Conservation (phyloP, 306 rosid genomes). For the Dryas drummondii region DNA sequence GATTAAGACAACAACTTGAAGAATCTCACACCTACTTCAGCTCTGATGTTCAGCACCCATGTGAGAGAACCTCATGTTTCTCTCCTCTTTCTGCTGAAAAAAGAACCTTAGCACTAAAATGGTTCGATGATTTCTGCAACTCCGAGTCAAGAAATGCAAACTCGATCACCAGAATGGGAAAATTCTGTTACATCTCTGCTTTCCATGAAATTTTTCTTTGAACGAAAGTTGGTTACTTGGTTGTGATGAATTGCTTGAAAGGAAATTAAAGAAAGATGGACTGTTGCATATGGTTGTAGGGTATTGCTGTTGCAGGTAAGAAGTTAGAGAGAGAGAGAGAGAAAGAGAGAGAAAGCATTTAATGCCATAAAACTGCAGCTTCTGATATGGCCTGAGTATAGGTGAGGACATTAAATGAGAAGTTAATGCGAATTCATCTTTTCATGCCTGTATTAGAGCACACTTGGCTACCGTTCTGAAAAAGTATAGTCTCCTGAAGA, state of each 20-base stretch:
- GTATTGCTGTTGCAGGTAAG: constrained; percentile 31
- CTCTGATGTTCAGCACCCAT: constrained; percentile 13
- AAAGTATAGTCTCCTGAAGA: neutral
- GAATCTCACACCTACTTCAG: constrained; percentile 5
- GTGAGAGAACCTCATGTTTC: constrained; percentile 10
- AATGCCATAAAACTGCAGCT: constrained; percentile 58
- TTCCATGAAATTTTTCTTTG: constrained; percentile 9
- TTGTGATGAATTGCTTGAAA: constrained; percentile 28
- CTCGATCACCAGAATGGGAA: neutral
- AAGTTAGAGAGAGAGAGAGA: constrained; percentile 9
- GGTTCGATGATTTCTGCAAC: constrained; percentile 16
- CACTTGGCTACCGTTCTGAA: constrained; percentile 22
- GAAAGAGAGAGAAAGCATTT: constrained; percentile 39
- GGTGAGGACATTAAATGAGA: constrained; percentile 74
- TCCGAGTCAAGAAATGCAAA: neutral
- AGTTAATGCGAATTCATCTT: constrained; percentile 67
- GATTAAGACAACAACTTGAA: neutral
- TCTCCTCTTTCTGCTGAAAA: constrained; percentile 16
- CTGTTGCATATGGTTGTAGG: constrained; percentile 37
- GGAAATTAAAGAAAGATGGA: constrained; percentile 19
- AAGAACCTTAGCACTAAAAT: constrained; percentile 28
- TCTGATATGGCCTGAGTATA: constrained; percentile 43
- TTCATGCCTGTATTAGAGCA: constrained; percentile 51
- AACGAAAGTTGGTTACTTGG: constrained; percentile 12
- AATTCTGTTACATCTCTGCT: constrained; percentile 1